These are phyloP conservation scores for Angophora floribunda DNA, from an alignment of 345 rosid species.

Conservation along the genomic window DNA sequence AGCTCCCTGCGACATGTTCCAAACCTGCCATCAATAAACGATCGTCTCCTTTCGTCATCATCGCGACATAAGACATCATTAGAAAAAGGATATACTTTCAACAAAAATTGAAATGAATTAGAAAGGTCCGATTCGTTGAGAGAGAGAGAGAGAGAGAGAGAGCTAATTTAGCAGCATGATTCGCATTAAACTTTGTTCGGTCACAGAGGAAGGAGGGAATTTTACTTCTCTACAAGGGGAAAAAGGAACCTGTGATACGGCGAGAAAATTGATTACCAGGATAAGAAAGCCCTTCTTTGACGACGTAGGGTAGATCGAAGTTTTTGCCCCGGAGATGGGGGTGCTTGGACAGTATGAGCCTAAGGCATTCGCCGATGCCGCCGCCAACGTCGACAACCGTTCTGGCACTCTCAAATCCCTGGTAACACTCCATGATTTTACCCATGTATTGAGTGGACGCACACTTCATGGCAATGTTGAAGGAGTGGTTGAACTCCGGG, in stretches of 20 bases:
- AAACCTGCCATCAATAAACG: not conserved
- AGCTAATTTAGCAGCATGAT: not conserved
- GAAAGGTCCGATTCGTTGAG: not conserved
- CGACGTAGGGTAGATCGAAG: slow-evolving; percentile 18
- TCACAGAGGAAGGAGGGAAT: not conserved
- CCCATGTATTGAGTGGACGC: slow-evolving; percentile 2
- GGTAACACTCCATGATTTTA: slow-evolving; percentile 10
- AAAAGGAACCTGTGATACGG: not conserved
- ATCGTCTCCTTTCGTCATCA: not conserved
- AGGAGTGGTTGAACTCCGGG: slow-evolving; percentile 10
- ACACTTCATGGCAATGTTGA: slow-evolving; percentile 9
- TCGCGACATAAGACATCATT: not conserved
- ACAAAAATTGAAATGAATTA: not conserved
- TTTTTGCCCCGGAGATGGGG: slow-evolving; percentile 9
- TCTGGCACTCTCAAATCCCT: slow-evolving; percentile 2
- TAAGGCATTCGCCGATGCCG: slow-evolving; percentile 5
- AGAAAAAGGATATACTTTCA: not conserved
- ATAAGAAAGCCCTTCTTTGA: slow-evolving; percentile 7
- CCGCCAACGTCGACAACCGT: slow-evolving; percentile 18
- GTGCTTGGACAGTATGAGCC: slow-evolving; percentile 2
- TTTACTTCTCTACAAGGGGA: not conserved
- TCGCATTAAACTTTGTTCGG: not conserved
- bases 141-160: not conserved
- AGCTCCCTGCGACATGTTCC: slow-evolving; percentile 6
- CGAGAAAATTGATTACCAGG: not conserved